Evolutionary conservation across 2,329 filamentous ascomycete species (phyloP), one percentile per base, ranked within the genome.

Genomic region (Monosporascus sp.): DNA sequence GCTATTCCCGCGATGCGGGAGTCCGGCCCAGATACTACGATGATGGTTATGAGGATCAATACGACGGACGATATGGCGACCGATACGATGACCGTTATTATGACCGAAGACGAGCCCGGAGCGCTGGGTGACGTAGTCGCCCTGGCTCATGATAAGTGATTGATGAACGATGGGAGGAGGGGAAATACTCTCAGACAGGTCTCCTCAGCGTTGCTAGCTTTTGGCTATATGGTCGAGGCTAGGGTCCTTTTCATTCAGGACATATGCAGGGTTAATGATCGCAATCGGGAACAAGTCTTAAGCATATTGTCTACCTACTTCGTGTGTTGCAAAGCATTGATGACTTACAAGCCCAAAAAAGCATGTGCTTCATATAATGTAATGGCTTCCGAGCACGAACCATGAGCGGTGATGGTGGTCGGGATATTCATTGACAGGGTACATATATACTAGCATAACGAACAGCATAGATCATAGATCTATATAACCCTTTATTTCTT

Each of bases 131-230:
- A 17, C 57, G 64, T 47, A 51, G 58, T 9, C 62, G 65, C 40
- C 61, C 62, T 22, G 66, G 67, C 37, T 67, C 64, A 3, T 65
- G 53, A 43, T 62, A 55, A 31, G 43, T 14, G 22, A 43, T 20
- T 52, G 15, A 14, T 5, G 31, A 35, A 6, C 35, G 47, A 18
- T 51, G 28, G 40, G 26, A 17, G 18, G 11, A 11, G 15, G n/a
- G n/a, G 17, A 45, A 47, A 45, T 37, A n/a, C 26, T 3, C 18
- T 47, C 7, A 35, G 20, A 46, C 35, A 37, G 20, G 20, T 18
- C 48, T 18, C 7, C 18, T 31, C 41, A 8, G 5, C 38, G 3
- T 18, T n/a, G 18, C 38, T 18, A 18, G 38, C 18, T 1, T 1
- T 35, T 35, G 9, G 31, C 31, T 14, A 35, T 9, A 35, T 4